These are phyloP conservation scores for Botrytis pseudocinerea DNA, from an alignment of 2,329 filamentous ascomycete genomes.

Conservation along the genomic window DNA sequence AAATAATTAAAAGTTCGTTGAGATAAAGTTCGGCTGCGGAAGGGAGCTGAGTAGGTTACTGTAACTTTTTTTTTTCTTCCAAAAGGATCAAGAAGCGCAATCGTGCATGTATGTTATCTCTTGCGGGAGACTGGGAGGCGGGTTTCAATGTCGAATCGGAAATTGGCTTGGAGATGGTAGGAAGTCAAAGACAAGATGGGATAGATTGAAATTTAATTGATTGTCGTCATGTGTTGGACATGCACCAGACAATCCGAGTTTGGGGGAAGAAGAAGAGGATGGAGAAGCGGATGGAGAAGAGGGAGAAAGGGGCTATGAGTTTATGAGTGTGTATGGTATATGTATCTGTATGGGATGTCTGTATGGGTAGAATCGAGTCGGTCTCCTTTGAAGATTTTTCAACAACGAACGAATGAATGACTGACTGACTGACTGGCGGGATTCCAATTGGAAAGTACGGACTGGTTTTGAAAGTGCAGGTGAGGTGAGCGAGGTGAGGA, in stretches of 20 bases:
- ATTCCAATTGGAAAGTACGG: neutral
- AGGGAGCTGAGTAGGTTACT: constrained; percentile 11
- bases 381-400: neutral
- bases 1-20: constrained; percentile 23
- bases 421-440: neutral
- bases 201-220: neutral
- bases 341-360: neutral
- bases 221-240: constrained; percentile 5
- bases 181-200: neutral
- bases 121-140: neutral
- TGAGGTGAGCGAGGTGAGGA: neutral
- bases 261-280: neutral
- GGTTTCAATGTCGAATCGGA: neutral
- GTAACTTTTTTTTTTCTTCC: constrained; percentile 25
- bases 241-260: neutral
- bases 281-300: neutral
- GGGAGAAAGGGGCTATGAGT: neutral
- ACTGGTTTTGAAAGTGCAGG: neutral
- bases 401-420: neutral
- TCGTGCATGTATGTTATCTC: constrained; percentile 21
- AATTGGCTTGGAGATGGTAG: neutral
- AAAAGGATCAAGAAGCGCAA: constrained; percentile 34
- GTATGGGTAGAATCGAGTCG: neutral
- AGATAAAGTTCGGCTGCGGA: constrained; percentile 31
- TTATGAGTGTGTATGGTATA: neutral